Evolutionary conservation across 345 rosid species (phyloP), one percentile per base, ranked within the genome.

Genomic region (Linum lewisii): DNA sequence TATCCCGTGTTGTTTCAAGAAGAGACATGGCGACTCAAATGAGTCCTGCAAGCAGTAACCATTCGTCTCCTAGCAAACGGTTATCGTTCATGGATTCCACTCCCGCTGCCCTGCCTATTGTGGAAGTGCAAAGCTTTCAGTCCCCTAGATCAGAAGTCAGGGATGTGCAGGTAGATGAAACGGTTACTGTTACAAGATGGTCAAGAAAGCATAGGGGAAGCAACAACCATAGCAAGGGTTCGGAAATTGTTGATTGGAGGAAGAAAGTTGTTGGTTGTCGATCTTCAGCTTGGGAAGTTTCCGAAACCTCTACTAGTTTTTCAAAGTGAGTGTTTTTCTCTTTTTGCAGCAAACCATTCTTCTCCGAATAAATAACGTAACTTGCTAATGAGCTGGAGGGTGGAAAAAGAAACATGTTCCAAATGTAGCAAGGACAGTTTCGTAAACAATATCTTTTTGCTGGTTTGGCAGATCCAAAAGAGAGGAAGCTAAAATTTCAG

Each of bases 21-120:
- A 81, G 94, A 68, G 99, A 93, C 68, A 89, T 82, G 84, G 87
- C 97, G 9, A 89, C 99, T 10, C 95, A 93, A 72, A 93, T 89
- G 97, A 93, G 97, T 54, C 81, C 87, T 3, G 82, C 75, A 3
- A 74, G 72, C 38, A 73, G 78, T 58, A 64, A 66, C 69, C 59
- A 66, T 60, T 72, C 79, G 45, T 83, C 84, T 2, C 9, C 44
- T 49, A 73, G 81, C 2, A 69, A 47, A 58, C 66, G 74, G 62
- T 66, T 78, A 22, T 76, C 80, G 3, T 73, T 83, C 63, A 73
- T 84, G 61, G 74, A 65, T 24, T 72, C 86, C 23, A 73, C 84
- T 60, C 62, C 67, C 64, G 70, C 84, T 45, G 70, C 73, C 59
- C 66, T 64, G 59, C 78, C 90, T 51, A 75, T 78, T 24, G 63